Conservation (phyloP, 176 grass and related monocot species). For the Carex kokanica region DNA sequence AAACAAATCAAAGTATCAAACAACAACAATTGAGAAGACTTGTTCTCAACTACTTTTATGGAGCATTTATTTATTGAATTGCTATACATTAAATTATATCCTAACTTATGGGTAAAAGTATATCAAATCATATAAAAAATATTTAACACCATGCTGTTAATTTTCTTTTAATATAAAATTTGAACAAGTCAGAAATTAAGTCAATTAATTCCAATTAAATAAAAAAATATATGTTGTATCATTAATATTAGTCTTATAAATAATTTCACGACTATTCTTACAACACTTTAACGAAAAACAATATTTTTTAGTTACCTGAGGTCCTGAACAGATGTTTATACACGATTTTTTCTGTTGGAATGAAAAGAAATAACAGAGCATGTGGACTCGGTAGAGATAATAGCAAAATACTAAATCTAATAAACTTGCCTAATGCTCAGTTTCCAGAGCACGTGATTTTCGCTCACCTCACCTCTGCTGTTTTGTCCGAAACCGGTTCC, state of each 20-base stretch:
- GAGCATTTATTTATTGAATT: no score
- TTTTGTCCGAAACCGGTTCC: neutral
- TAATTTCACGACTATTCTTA: neutral
- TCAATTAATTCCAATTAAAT: neutral
- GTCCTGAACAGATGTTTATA: neutral
- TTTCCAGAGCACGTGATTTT: neutral
- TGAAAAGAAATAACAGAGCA: conserved; percentile 11
- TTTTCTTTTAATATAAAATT: neutral
- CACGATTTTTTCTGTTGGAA: neutral
- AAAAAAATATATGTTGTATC: neutral
- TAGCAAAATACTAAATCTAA: conserved; percentile 1
- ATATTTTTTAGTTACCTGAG: neutral
- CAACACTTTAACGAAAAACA: no score
- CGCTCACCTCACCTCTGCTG: neutral
- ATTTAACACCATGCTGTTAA: neutral
- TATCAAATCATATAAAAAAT: neutral
- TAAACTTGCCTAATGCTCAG: conserved; percentile 10
- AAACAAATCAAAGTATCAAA: no score
- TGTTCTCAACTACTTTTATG: no score
- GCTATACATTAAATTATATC: no score
- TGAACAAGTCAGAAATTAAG: neutral
- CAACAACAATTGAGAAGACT: no score
- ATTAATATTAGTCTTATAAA: neutral
- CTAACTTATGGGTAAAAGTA: neutral
- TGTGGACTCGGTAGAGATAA: neutral